A percentile compares a stretch with the other conserved stretches of the same genome.
Conservation (phyloP, 495 filamentous ascomycete species). For the Aspergillus funiculosus region DNA sequence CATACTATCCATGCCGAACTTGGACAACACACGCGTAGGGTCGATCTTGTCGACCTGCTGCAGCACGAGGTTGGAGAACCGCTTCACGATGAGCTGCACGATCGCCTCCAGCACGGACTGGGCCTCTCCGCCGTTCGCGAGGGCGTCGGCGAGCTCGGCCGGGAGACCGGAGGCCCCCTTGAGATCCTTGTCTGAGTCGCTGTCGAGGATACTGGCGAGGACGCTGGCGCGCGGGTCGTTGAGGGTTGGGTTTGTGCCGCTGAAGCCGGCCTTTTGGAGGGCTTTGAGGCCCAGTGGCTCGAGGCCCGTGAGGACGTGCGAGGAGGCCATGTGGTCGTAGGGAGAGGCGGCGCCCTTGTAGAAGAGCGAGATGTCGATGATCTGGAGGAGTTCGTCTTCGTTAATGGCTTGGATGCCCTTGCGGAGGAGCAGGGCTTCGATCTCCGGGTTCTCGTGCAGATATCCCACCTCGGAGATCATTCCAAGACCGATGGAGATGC, state of each 20-base stretch:
- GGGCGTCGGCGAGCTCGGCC: too few species aligned
- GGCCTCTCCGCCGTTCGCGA: too few species aligned
- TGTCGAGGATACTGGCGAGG: too few species aligned
- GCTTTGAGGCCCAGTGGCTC: too few species aligned
- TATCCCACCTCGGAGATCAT: constrained; percentile 27
- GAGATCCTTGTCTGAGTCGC: too few species aligned
- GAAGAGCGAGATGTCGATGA: constrained; percentile 21
- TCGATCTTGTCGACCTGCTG: background rate
- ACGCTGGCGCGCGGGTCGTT: too few species aligned
- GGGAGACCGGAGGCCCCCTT: too few species aligned
- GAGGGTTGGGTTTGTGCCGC: too few species aligned
- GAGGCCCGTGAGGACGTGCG: too few species aligned
- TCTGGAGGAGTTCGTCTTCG: constrained; percentile 32
- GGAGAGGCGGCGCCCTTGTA: background rate
- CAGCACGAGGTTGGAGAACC: background rate
- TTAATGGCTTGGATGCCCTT: constrained; percentile 26
- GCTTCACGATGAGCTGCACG: background rate
- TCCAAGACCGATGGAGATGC: constrained; percentile 16
- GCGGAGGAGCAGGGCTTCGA: constrained; percentile 27
- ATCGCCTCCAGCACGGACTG: too few species aligned
- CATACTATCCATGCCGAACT: background rate
- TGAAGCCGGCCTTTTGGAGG: too few species aligned
- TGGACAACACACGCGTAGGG: background rate
- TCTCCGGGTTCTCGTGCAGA: constrained; percentile 32
- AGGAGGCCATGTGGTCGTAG: background rate